Evolutionary conservation across 257 asterid species (phyloP), one percentile per base, ranked within the genome.

Genomic region (Jacaranda copaia): DNA sequence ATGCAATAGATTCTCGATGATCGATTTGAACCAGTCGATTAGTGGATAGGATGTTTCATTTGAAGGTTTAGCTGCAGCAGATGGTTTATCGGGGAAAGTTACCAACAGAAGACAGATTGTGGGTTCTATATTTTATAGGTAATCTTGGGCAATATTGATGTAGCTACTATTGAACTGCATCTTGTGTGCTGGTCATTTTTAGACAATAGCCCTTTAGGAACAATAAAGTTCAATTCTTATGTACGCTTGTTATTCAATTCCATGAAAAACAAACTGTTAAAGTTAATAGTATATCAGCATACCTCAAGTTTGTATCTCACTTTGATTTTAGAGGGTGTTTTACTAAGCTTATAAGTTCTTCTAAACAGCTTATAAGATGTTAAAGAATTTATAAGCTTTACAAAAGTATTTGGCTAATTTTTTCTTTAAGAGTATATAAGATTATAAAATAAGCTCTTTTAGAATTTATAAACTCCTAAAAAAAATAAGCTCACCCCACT

Each of bases 101-200:
- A 40, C 58, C 64, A 45, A 35, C 18, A 73, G 48, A 59, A 58
- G 60, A 64, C 0, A 19, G 69, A 38, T 58, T 48, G 67, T 39
- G 61, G 61, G 55, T 39, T 83, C 80, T 86, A 73, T 79, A 81
- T 63, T 25, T 70, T 73, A 68, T 53, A 78, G 82, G 77, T 43
- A 70, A 72, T 75, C 35, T 52, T 81, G 61, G 75, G 77, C 70
- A 61, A 49, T 84, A n/a, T 70, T 74, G 60, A 19, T 71, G 68
- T 49, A 63, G 77, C 75, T 82, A 52, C 73, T 63, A 49, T 46
- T 52, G 68, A 56, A 61, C 59, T 71, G 60, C 71, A 59, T 74
- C 75, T 45, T 76, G 58, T 80, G n/a, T n/a, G n/a, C n/a, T n/a
- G 85, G 89, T 73, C 77, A 77, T 74, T 78, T 77, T 55, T 4